phyloP scores from a whole-genome alignment of 495 filamentous ascomycete species.

The Annulohypoxylon moriforme region DNA sequence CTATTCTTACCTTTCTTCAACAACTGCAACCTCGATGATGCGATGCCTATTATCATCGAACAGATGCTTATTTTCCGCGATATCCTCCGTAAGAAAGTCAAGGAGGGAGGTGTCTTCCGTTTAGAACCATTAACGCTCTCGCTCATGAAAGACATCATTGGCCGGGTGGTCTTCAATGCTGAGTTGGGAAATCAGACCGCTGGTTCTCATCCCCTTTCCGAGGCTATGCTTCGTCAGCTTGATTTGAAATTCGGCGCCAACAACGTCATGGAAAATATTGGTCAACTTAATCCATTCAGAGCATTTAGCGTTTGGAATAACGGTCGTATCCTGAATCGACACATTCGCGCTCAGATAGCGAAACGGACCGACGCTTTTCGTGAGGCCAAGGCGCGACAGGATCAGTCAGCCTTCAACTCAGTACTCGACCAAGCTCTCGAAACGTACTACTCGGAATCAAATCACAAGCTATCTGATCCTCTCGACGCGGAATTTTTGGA shows the following conservation, averaged over 20 bases:
- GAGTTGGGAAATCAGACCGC: conserved; percentile 46
- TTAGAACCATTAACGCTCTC: conserved; percentile 74
- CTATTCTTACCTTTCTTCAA: conserved; percentile 57
- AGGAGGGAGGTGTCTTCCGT: conserved; percentile 50
- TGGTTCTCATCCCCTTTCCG: conserved; percentile 44
- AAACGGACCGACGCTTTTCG: conserved; percentile 33
- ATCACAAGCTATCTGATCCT: conserved; percentile 21
- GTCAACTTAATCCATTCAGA: conserved; percentile 43
- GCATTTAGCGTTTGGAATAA: conserved; percentile 43
- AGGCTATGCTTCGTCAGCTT: conserved; percentile 46
- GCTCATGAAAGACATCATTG: conserved; percentile 75
- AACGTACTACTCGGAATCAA: conserved; percentile 41
- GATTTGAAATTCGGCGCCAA: conserved; percentile 41
- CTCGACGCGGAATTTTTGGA: conserved; percentile 41
- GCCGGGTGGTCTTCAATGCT: conserved; percentile 48
- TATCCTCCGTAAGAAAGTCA: conserved; percentile 45
- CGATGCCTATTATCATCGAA: conserved; percentile 53
- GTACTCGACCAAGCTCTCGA: conserved; percentile 45
- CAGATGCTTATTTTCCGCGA: conserved; percentile 49
- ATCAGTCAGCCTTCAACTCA: conserved; percentile 39
- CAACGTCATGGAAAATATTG: conserved; percentile 42
- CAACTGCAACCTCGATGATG: conserved; percentile 50
- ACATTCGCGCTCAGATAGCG: conserved; percentile 42
- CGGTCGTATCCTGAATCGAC: conserved; percentile 41
- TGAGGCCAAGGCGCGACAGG: conserved; percentile 29